Base-by-base conservation (phyloP, 352 stramenopile genomes). In the Pythium utonaiense region DNA sequence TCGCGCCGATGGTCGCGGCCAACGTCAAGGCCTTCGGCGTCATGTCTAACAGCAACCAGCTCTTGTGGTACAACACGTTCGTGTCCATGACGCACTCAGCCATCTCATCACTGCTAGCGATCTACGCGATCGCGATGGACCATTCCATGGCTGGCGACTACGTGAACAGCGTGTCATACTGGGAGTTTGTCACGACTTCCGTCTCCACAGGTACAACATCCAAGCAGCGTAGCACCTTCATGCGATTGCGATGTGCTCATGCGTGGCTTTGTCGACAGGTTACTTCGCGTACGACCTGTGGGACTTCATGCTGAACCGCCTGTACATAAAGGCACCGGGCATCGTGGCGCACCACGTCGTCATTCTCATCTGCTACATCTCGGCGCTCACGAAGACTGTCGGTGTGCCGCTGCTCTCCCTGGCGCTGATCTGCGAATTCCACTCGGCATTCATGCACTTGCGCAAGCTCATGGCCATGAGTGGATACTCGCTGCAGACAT, bases 221-320 rank as follows among this genome's bases (percentile, higher is more conserved):
- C n/a, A 25, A 19, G 16, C 3, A 6, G n/a, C 6, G 16, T 3
- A 6, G 7, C 3, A 25, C 17, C 40, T 6, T 12, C 40, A 47
- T 47, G 40, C 36, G 36, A 44, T 21, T 17, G 2, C 19, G 40
- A n/a, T 27, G 3, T 7, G 10, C n/a, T 47, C 9, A 21, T 22
- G 57, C 6, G 7, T 40, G 33, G 7, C 1, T 55, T 22, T 50
- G 8, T 24, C 5, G 0, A 40, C 16, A 71, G 60, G 83, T 16
- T 92, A 92, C 61, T 92, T 92, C 64, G 79, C 76, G n/a, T 90
- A 92, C 53, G 83, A 92, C 49, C 75, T 90, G 50, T 88, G 78
- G 77, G 83, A 92, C 62, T 92, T 82, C 38, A 62, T 89, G 66
- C 69, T 90, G 25, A 78, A 92, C 40, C 67, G 77, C 0, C 62